phyloP scores from a whole-genome alignment of 129 eudicot genomes.

The Flaveria ramosissima region DNA sequence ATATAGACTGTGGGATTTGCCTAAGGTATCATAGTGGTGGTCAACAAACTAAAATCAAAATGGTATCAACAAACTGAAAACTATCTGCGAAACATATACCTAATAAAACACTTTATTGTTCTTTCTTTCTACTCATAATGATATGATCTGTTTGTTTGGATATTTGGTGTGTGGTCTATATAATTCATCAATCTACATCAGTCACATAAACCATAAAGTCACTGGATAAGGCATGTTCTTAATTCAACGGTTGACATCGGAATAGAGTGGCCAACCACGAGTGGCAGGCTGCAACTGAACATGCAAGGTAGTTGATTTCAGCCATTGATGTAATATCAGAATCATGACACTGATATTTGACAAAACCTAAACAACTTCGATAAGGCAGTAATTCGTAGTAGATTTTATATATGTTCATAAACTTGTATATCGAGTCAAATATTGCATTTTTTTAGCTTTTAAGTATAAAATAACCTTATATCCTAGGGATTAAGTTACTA shows the following conservation, averaged over 20 bases:
- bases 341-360: conserved; percentile 16
- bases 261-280: conserved; percentile 39
- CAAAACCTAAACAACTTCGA: not conserved
- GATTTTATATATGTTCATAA: not conserved
- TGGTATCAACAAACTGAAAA: not conserved
- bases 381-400: not conserved
- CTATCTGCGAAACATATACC: conserved; percentile 23
- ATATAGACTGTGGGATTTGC: too few species aligned
- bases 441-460: not conserved
- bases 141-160: conserved; percentile 11
- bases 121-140: conserved; percentile 21
- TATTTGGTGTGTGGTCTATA: conserved; percentile 28
- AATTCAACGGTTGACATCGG: conserved; percentile 38
- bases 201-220: conserved; percentile 34
- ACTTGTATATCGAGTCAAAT: conserved; percentile 2
- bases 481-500: not conserved
- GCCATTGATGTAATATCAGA: conserved; percentile 39
- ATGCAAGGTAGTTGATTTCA: conserved; percentile 39
- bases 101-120: not conserved
- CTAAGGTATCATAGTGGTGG: too few species aligned
- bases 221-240: conserved; percentile 31
- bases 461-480: not conserved
- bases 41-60: not conserved
- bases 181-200: conserved; percentile 29
- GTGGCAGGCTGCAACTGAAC: conserved; percentile 40